Evolutionary conservation across 495 filamentous ascomycete genomes (phyloP), one percentile per base, ranked within the genome.

Genomic region (Durotheca rogersii): DNA sequence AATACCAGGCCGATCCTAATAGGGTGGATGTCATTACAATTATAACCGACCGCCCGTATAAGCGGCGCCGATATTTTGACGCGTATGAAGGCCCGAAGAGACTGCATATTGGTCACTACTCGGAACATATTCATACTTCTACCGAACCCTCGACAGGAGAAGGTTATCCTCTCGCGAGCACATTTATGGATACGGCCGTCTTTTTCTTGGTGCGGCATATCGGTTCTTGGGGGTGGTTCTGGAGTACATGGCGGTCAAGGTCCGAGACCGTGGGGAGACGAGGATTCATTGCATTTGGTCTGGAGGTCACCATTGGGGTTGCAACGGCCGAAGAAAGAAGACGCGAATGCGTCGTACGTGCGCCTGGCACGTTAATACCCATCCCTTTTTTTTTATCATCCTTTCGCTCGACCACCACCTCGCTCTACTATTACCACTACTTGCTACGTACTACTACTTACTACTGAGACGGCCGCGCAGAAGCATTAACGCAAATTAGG

Each of bases 261-360:
- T n/a, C 21, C 30, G 31, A 45, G 56, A n/a, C n/a, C n/a, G n/a
- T n/a, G n/a, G n/a, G n/a, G n/a, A n/a, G n/a, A n/a, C n/a, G n/a
- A n/a, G n/a, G n/a, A n/a, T n/a, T n/a, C 34, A 41, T 59, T 54
- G 50, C 56, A 59, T 59, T 54, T 30, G 34, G 46, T 35, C 41
- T 35, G 32, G 35, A 40, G 35, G 42, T n/a, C 43, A 54, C 47
- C 23, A 31, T 14, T 38, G 37, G 18, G 36, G 35, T 53, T 58
- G 44, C 17, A 34, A 47, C 45, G 41, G 56, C 56, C 31, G 41
- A 59, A 58, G 36, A 42, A 35, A 37, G n/a, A n/a, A n/a, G n/a
- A n/a, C n/a, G n/a, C n/a, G n/a, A 37, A 18, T 27, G 48, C 56
- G 53, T 59, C 40, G 50, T 51, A 59, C 41, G 53, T 54, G 53